phyloP scores from a whole-genome alignment of 129 eudicot species.

The Centrapalus pauciflorus region DNA sequence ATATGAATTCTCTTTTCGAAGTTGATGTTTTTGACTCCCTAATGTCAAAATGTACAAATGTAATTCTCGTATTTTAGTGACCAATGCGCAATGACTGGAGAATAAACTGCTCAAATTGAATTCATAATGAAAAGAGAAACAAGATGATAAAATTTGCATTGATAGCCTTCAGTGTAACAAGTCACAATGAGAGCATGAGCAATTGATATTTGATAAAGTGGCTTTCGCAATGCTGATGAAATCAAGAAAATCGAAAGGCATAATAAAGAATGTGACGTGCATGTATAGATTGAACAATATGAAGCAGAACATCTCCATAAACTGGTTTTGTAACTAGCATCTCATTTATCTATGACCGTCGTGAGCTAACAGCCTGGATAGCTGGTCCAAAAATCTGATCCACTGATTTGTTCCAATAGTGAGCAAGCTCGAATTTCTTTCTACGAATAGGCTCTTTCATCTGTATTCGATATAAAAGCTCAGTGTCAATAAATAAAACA shows the following conservation, averaged over 20 bases:
- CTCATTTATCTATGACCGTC: constrained; percentile 43
- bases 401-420: constrained; percentile 62
- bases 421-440: constrained; percentile 49
- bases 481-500: neutral
- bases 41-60: neutral
- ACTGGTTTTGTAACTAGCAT: constrained; percentile 3
- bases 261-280: neutral
- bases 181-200: constrained; percentile 3
- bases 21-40: neutral
- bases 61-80: neutral
- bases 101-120: neutral
- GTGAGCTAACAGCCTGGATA: constrained; percentile 51
- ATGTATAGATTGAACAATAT: neutral
- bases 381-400: constrained; percentile 55
- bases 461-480: constrained; percentile 23
- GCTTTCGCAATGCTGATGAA: constrained; percentile 2
- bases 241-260: neutral
- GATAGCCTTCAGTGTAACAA: neutral
- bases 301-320: constrained; percentile 9
- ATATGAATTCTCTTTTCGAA: neutral
- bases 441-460: constrained; percentile 30
- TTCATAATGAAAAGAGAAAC: neutral
- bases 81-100: neutral
- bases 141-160: neutral
- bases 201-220: neutral